phyloP scores from a whole-genome alignment of 2,329 filamentous ascomycete genomes.

The Teratosphaeria pseudoeucalypti region DNA sequence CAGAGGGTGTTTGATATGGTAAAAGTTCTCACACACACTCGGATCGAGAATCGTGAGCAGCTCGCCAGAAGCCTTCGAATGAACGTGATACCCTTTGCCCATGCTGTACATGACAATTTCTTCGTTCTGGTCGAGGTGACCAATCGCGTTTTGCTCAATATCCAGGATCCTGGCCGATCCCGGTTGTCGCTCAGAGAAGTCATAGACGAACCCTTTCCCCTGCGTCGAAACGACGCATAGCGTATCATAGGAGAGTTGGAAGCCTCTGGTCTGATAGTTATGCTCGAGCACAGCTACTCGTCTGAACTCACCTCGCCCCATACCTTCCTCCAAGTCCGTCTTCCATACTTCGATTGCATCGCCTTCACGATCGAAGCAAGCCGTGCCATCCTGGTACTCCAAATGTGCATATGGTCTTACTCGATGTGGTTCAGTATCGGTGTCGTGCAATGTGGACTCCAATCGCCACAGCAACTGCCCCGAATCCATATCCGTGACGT shows the following conservation, averaged over 20 bases:
- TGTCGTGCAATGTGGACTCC: conserved; percentile 1
- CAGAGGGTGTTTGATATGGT: conserved; percentile 26
- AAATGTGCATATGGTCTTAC: conserved; percentile 37
- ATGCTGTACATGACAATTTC: conserved; percentile 37
- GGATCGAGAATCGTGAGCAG: conserved; percentile 31
- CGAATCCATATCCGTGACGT: conserved; percentile 38
- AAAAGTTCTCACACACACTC: conserved; percentile 21
- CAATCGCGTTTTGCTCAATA: conserved; percentile 33
- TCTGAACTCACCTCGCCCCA: conserved; percentile 30
- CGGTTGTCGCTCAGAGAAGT: conserved; percentile 27
- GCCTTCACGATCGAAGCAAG: conserved; percentile 36
- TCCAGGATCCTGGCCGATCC: conserved; percentile 25
- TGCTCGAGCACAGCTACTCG: conserved; percentile 32
- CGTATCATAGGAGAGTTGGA: conserved; percentile 34
- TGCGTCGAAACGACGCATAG: conserved; percentile 38
- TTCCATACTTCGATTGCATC: conserved; percentile 39
- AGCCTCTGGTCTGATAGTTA: conserved; percentile 35
- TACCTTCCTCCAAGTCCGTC: conserved; percentile 25
- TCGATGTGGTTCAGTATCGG: conserved; percentile 10
- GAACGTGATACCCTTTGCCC: conserved; percentile 34
- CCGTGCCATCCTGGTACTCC: conserved; percentile 38
- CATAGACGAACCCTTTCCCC: conserved; percentile 37
- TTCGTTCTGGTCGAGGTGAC: conserved; percentile 35
- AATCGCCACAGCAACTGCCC: conserved; percentile 31
- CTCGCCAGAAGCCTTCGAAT: conserved; percentile 31